These are phyloP conservation scores for Sequoiadendron giganteum DNA, from an alignment of 75 land plant species.

Conservation along the genomic window DNA sequence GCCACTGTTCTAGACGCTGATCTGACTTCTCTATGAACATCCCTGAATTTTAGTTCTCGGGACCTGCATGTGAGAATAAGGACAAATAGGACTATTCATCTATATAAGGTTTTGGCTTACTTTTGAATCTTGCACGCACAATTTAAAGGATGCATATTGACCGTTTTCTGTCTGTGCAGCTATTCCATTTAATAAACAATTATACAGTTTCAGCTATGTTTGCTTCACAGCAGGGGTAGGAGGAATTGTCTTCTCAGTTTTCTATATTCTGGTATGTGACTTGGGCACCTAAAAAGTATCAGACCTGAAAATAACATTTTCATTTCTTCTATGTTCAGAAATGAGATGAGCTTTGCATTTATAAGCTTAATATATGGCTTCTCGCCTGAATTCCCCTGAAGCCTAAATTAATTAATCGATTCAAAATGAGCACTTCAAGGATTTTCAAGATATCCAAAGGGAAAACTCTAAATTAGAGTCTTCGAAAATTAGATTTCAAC, in stretches of 20 bases:
- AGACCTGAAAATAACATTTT: not conserved
- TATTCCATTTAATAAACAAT: constrained; percentile 84
- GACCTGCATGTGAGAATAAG: not conserved
- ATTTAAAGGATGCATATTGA: not conserved
- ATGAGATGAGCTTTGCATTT: no score
- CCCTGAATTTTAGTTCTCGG: not conserved
- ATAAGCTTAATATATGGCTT: no score
- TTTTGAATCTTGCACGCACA: not conserved
- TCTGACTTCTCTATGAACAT: not conserved
- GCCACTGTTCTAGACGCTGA: no score
- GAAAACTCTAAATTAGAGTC: not conserved
- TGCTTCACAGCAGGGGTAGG: constrained; percentile 87
- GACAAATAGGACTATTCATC: not conserved
- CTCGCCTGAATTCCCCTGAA: not conserved
- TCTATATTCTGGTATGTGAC: constrained; percentile 71
- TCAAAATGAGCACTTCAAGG: not conserved
- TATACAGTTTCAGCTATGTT: constrained; percentile 88
- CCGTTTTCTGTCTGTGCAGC: constrained; percentile 35
- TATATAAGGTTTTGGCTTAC: not conserved
- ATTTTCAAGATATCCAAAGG: not conserved
- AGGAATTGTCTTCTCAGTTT: constrained; percentile 58
- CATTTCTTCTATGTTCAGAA: not conserved
- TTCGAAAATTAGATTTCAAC: not conserved
- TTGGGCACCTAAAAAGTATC: not conserved
- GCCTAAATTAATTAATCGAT: not conserved